These are phyloP conservation scores for Lactifluus subvellereus DNA, from an alignment of 768 basidiomycete species.

Conservation along the genomic window DNA sequence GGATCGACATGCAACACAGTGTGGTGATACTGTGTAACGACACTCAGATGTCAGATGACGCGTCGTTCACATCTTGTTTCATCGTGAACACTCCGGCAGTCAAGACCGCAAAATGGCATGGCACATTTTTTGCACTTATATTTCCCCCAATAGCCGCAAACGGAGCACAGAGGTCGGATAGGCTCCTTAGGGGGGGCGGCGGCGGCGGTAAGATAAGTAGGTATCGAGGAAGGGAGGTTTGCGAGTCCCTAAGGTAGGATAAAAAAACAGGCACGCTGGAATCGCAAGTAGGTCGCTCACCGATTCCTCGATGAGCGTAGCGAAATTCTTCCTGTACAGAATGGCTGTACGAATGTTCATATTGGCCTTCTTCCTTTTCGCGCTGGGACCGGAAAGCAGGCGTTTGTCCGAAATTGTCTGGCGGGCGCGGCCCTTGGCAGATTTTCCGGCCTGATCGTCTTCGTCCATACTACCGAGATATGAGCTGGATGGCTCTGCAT, in stretches of 20 bases:
- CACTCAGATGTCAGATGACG: constrained; percentile 48
- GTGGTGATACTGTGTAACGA: neutral
- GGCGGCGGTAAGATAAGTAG: constrained; percentile 68
- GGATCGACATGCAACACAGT: neutral
- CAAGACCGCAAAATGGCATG: constrained; percentile 67
- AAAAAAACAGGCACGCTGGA: neutral
- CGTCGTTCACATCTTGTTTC: constrained; percentile 80
- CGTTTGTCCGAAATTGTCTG: constrained; percentile 79
- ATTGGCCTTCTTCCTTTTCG: constrained; percentile 70
- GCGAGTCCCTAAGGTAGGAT: constrained; percentile 48
- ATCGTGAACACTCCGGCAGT: constrained; percentile 66
- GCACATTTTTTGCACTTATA: constrained; percentile 78
- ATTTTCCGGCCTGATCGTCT: constrained; percentile 44
- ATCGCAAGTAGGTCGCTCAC: constrained; percentile 39
- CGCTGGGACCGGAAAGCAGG: constrained; percentile 45
- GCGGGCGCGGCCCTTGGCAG: constrained; percentile 62
- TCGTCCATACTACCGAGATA: constrained; percentile 38
- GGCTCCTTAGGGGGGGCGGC: constrained; percentile 58
- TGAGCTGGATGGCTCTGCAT: constrained; percentile 48
- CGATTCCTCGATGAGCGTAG: constrained; percentile 70
- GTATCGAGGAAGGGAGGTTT: constrained; percentile 43
- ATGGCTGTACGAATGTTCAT: constrained; percentile 77
- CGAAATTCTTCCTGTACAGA: constrained; percentile 75
- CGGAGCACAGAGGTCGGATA: constrained; percentile 70
- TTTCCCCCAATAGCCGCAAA: constrained; percentile 78